These are phyloP conservation scores for Microcera coccophila DNA, from an alignment of 2,329 filamentous ascomycete species.

Conservation along the genomic window DNA sequence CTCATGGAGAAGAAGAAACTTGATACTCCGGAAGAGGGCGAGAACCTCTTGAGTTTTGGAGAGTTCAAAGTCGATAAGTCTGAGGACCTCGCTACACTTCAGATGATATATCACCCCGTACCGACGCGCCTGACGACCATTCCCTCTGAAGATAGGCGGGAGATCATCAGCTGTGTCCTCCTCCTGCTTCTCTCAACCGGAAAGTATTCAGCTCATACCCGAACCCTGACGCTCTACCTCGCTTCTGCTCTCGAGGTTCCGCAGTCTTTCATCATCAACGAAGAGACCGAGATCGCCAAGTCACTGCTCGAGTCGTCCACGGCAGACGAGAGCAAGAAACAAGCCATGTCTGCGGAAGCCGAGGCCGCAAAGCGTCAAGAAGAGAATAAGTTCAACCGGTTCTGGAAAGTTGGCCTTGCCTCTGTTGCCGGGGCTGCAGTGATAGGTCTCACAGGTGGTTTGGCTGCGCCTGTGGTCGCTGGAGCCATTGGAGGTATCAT, in stretches of 20 bases:
- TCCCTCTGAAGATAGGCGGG: slow-evolving; percentile 53
- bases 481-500: slow-evolving; percentile 81
- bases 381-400: slow-evolving; percentile 64
- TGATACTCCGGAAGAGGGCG: slow-evolving; percentile 34
- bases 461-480: slow-evolving; percentile 85
- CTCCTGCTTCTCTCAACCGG: slow-evolving; percentile 68
- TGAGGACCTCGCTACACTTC: slow-evolving; percentile 43
- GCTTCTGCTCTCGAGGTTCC: slow-evolving; percentile 63
- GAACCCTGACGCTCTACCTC: slow-evolving; percentile 64
- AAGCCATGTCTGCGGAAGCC: slow-evolving; percentile 66
- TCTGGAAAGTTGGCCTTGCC: slow-evolving; percentile 89
- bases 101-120: slow-evolving; percentile 51
- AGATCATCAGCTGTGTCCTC: slow-evolving; percentile 66
- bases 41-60: slow-evolving; percentile 42
- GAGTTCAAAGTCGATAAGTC: slow-evolving; percentile 30
- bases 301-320: slow-evolving; percentile 66
- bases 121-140: slow-evolving; percentile 54
- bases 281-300: slow-evolving; percentile 73
- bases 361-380: slow-evolving; percentile 71
- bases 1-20: slow-evolving; percentile 37
- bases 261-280: slow-evolving; percentile 57
- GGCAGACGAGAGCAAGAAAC: slow-evolving; percentile 35
- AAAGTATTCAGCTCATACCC: slow-evolving; percentile 70
- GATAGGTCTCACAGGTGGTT: slow-evolving; percentile 85
- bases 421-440: slow-evolving; percentile 83